A percentile compares a stretch with the other conserved stretches of the same genome.
Evolutionary conservation across 345 rosid genomes (phyloP).

Genomic region (Sisymbrium irio): DNA sequence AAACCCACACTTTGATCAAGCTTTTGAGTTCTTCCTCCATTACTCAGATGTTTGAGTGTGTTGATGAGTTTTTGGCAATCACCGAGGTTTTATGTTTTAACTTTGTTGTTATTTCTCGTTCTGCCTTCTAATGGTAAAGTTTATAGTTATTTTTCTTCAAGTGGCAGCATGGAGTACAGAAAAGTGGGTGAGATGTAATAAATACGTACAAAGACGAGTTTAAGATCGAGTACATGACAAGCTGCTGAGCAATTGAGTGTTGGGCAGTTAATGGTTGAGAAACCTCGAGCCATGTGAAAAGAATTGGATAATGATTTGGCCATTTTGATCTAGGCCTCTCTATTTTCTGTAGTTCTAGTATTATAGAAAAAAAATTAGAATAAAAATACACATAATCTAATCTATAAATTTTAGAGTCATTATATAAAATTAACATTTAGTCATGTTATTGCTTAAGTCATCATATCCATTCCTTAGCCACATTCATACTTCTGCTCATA

Average conservation of each 20-base stretch:
- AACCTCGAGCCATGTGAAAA: background rate
- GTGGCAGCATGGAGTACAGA: background rate
- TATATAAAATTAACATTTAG: too few species aligned
- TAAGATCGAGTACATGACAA: background rate
- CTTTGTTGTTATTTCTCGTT: background rate
- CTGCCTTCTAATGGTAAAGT: background rate
- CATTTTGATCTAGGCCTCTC: background rate
- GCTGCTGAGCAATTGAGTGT: background rate
- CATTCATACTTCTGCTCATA: too few species aligned
- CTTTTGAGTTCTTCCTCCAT: conserved; percentile 38
- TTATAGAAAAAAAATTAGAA: too few species aligned
- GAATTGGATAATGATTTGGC: background rate
- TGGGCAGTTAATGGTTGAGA: background rate
- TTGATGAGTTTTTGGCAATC: background rate
- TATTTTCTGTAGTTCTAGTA: background rate
- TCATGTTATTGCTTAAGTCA: too few species aligned
- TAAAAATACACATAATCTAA: too few species aligned
- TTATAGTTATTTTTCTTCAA: background rate
- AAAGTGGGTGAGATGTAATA: background rate
- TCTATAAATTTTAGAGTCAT: too few species aligned
- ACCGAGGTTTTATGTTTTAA: background rate
- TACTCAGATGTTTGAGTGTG: background rate
- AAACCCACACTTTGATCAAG: conserved; percentile 21
- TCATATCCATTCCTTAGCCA: too few species aligned
- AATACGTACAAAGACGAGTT: background rate